Percentiles rank a stretch among this genome's conserved stretches.
These are phyloP conservation scores for Penicillium brasilianum DNA, from an alignment of 2,329 filamentous ascomycete genomes.

Conservation along the genomic window DNA sequence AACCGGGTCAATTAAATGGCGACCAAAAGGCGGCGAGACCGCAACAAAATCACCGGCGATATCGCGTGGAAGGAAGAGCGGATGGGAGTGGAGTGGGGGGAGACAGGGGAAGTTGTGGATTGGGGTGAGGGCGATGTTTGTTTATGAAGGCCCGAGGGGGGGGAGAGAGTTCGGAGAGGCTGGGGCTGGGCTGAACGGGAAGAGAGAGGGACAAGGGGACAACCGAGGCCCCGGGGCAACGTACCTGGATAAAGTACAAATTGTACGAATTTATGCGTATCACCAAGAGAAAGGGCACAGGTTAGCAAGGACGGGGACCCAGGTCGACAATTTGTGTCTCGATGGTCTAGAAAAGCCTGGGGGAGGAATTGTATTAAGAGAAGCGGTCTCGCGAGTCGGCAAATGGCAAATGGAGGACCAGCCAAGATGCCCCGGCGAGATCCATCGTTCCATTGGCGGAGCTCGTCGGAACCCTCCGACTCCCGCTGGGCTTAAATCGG, in stretches of 20 bases:
- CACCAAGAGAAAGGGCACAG: too few relatives aligned
- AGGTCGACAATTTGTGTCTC: neutral
- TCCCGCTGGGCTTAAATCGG: neutral
- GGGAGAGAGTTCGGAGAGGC: slow-evolving; percentile 19
- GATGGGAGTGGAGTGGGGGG: slow-evolving; percentile 1
- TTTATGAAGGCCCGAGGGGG: slow-evolving; percentile 23
- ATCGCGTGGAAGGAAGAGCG: slow-evolving; percentile 16
- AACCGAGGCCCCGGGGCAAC: slow-evolving; percentile 10
- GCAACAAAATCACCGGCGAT: slow-evolving; percentile 3
- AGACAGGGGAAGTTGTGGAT: slow-evolving; percentile 5
- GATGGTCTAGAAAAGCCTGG: neutral
- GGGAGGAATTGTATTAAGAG: slow-evolving; percentile 2
- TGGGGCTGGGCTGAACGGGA: slow-evolving; percentile 11
- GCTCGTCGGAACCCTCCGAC: slow-evolving; percentile 28
- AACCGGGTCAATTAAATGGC: slow-evolving; percentile 8
- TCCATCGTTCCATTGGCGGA: slow-evolving; percentile 25
- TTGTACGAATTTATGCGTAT: too few relatives aligned
- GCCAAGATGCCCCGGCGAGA: slow-evolving; percentile 20
- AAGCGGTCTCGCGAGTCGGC: slow-evolving; percentile 15
- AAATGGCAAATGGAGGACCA: slow-evolving; percentile 2
- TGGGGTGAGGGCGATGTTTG: slow-evolving; percentile 12
- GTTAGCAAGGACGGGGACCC: too few relatives aligned
- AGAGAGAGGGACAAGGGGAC: neutral
- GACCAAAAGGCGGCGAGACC: slow-evolving; percentile 2
- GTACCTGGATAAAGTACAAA: neutral